Evolutionary conservation across 2,329 filamentous ascomycete species (phyloP).

Genomic region (Trichophaea hybrida): DNA sequence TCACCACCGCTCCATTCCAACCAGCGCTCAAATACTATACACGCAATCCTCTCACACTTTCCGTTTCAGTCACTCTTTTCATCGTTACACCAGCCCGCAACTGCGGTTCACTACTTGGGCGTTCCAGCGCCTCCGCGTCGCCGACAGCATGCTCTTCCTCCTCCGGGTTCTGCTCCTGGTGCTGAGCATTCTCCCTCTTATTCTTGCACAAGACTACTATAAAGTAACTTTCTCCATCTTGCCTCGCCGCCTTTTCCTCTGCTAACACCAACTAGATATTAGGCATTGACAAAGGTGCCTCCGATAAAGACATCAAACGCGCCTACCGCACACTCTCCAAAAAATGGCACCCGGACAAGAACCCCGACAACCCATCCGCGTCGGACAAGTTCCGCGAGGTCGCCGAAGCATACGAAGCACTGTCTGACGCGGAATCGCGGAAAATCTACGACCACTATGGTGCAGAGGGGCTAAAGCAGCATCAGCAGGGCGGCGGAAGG

Average conservation of each 20-base stretch:
- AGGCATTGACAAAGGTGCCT: constrained; percentile 62
- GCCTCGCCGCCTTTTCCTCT: neutral
- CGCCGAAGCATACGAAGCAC: constrained; percentile 86
- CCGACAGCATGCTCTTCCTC: constrained; percentile 24
- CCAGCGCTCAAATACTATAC: neutral
- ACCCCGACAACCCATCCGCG: constrained; percentile 70
- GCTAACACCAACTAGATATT: constrained; percentile 44
- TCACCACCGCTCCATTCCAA: neutral
- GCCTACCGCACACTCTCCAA: constrained; percentile 87
- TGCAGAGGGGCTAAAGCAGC: constrained; percentile 75
- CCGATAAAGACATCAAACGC: constrained; percentile 79
- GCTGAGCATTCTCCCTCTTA: constrained; percentile 33
- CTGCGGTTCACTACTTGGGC: neutral
- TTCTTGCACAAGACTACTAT: constrained; percentile 56
- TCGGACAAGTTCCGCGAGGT: constrained; percentile 87
- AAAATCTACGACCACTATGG: constrained; percentile 90
- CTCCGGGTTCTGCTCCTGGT: constrained; percentile 28
- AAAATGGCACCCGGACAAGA: constrained; percentile 96
- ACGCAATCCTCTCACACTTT: neutral
- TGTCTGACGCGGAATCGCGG: constrained; percentile 64
- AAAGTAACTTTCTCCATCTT: constrained; percentile 40
- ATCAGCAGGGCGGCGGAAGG: constrained; percentile 49
- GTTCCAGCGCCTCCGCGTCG: neutral
- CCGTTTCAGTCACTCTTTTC: neutral
- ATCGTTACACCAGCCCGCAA: neutral